Base-by-base conservation (phyloP, 2,329 filamentous ascomycete genomes). In the Alternaria hordeiaustralica region DNA sequence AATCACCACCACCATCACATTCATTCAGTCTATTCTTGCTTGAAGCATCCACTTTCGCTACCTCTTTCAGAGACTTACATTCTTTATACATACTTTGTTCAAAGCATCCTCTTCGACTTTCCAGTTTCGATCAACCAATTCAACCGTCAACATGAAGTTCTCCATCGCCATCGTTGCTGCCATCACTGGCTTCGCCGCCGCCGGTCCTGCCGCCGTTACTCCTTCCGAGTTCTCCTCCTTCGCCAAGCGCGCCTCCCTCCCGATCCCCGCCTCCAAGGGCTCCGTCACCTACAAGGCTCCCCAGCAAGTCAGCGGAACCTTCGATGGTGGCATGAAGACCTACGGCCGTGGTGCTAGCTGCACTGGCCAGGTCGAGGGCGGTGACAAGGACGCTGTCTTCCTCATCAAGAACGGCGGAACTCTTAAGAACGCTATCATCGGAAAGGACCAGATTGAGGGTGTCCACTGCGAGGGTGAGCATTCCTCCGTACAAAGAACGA, bases 341-440 rank as follows among this genome's bases (percentile, higher is more conserved):
- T 79, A 75, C 63, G 76, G 73, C 68, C 76, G 76, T 66, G 76
- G 76, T 60, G 68, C 64, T 13, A 62, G 47, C 21, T 85, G 84
- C 77, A 78, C 71, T 20, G 80, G 75, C 18, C 82, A 85, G 58
- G 71, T 70, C 10, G 84, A 85, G 69, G 83, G 83, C 59, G 82
- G 78, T 54, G 75, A 82, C 60, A 64, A 75, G 0, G 84, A 85
- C 55, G 83, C 85, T 49, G 85, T 87, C 73, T 87, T 87, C 81
- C 79, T 84, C 64, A 78, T 87, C 56, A 79, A 83, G 72, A 78
- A 82, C 55, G 85, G 85, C 28, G 86, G 82, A 28, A 84, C 83
- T 21, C 78, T 87, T 45, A 83, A 82, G 71, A 87, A 87, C 72
- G 85, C 82, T 75, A 87, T 87, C 76, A 87, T 87, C 61, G 85